phyloP scores from a whole-genome alignment of 192 early-diverging fungal species.

The Linnemannia exigua region DNA sequence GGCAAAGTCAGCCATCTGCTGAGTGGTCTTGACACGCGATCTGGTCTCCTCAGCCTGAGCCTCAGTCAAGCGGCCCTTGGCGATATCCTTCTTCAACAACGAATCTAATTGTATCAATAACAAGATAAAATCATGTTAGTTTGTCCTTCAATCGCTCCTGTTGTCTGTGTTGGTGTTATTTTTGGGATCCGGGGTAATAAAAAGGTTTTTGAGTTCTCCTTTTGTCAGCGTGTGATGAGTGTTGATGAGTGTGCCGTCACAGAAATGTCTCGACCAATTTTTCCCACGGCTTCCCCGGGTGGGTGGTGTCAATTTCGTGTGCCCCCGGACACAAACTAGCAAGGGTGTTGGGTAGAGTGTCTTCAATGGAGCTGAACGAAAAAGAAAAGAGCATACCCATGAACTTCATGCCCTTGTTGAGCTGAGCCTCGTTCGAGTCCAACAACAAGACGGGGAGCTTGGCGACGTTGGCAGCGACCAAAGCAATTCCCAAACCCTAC shows the following conservation, averaged over 20 bases:
- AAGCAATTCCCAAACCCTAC: conserved; percentile 87
- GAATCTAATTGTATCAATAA: conserved; percentile 68
- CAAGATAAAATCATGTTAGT: conserved; percentile 4
- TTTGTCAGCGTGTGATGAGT: not conserved
- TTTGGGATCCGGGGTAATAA: not conserved
- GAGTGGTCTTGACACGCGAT: conserved; percentile 73
- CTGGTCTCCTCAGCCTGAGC: conserved; percentile 75
- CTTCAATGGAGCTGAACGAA: not conserved
- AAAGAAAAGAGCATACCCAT: conserved; percentile 68
- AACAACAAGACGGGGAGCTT: conserved; percentile 83
- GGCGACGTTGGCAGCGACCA: conserved; percentile 88
- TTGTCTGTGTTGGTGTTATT: not conserved
- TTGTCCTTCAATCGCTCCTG: not conserved
- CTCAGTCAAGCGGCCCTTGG: conserved; percentile 89
- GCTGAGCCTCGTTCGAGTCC: conserved; percentile 84
- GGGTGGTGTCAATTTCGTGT: not conserved
- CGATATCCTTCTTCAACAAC: conserved; percentile 90
- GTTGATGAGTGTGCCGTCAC: not conserved
- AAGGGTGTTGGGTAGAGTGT: not conserved
- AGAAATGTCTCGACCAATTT: not conserved
- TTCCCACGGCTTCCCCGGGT: conserved; percentile 13
- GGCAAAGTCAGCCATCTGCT: conserved; percentile 71
- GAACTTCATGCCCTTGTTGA: conserved; percentile 86
- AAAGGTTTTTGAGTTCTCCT: not conserved
- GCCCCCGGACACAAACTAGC: not conserved